Percentiles rank a stretch among this genome's conserved stretches.
phyloP scores from a whole-genome alignment of 495 filamentous ascomycete species.

The Chaetomidium leptoderma region DNA sequence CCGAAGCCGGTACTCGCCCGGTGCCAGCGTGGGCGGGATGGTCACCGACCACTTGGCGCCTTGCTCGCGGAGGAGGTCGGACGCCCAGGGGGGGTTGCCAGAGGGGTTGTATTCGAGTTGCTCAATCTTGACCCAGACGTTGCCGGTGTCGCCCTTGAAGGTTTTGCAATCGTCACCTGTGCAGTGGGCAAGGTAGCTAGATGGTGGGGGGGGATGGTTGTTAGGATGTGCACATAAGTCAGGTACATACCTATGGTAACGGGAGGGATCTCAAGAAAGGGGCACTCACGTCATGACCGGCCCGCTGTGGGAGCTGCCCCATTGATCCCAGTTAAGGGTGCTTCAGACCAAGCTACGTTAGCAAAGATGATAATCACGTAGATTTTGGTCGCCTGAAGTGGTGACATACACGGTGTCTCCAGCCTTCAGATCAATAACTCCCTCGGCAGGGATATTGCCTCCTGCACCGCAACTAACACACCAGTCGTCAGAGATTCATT shows the following conservation, averaged over 20 bases:
- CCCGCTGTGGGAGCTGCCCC: conserved; percentile 17
- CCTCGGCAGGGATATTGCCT: conserved; percentile 16
- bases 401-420: conserved; percentile 20
- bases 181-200: conserved; percentile 30
- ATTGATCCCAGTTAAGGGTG: conserved; percentile 22
- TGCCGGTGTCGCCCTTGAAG: conserved; percentile 24
- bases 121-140: conserved; percentile 42
- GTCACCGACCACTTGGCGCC: conserved; percentile 60
- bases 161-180: conserved; percentile 32
- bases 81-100: conserved; percentile 27
- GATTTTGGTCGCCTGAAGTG: neutral
- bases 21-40: conserved; percentile 53
- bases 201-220: neutral
- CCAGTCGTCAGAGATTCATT: neutral
- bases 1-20: conserved; percentile 60
- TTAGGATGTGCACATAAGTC: too few species aligned
- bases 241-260: too few species aligned
- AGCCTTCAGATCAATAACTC: conserved; percentile 21
- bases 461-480: conserved; percentile 18
- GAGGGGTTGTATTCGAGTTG: conserved; percentile 30
- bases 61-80: conserved; percentile 39
- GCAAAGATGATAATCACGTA: neutral
- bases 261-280: neutral
- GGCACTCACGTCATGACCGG: conserved; percentile 20
- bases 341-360: neutral